phyloP scores from a whole-genome alignment of 2,329 filamentous ascomycete species.

The Orbilia quercus region DNA sequence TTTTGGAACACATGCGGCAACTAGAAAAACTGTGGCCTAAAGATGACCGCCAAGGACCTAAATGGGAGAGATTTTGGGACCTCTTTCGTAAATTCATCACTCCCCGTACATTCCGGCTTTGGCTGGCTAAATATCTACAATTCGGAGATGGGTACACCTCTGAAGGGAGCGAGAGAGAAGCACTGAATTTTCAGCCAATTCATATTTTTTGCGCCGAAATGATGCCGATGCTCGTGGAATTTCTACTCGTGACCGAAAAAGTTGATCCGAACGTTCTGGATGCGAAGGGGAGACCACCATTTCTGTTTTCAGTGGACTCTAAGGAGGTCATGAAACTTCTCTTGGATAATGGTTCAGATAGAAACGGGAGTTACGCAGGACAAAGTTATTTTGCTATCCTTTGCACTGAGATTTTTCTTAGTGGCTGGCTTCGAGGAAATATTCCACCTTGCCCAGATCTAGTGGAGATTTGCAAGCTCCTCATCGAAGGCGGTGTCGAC shows the following conservation, averaged over 20 bases:
- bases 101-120: conserved; percentile 2
- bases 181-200: conserved; percentile 3
- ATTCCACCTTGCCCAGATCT: conserved; percentile 30
- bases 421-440: conserved; percentile 21
- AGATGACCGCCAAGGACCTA: conserved; percentile 36
- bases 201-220: conserved; percentile 16
- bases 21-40: conserved; percentile 37
- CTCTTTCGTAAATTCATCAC: conserved; percentile 10
- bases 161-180: conserved; percentile 1
- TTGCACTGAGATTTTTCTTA: conserved; percentile 2
- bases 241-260: conserved; percentile 17
- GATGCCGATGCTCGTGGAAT: conserved; percentile 25
- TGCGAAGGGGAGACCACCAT: conserved; percentile 2
- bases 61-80: conserved; percentile 37
- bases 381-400: conserved; percentile 12
- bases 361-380: not conserved
- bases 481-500: conserved; percentile 37
- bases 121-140: conserved; percentile 22
- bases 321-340: conserved; percentile 12
- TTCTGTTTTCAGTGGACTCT: conserved; percentile 1
- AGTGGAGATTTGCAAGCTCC: conserved; percentile 22
- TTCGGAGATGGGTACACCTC: conserved; percentile 3
- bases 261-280: conserved; percentile 20
- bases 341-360: conserved; percentile 20
- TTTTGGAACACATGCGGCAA: conserved; percentile 16